Evolutionary conservation across 345 rosid genomes (phyloP), one percentile per base, ranked within the genome.

Genomic region (Brassica carinata): DNA sequence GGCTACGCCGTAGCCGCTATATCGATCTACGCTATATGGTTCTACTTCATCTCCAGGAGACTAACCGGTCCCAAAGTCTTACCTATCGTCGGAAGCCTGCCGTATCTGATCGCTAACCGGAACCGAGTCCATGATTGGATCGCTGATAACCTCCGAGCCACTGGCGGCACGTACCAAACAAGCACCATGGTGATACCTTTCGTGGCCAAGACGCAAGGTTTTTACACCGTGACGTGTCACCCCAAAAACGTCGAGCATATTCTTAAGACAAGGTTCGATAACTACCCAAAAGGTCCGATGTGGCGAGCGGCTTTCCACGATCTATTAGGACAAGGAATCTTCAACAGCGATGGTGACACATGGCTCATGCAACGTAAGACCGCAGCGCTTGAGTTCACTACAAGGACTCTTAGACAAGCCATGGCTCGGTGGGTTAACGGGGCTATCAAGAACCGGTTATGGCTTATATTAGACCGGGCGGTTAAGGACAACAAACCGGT

Each of bases 371-470:
- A 94, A 73, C 89, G 98, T 13, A 94, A 94, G 77, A 90, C 94
- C 0, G 98, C 97, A 0, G 97, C 97, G 8, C 88, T 92, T 3
- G 98, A 94, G 89, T 94, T 94, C 82, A 92, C 98, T 0, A 92
- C 98, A 0, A 73, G 97, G 75, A 91, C 97, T 23, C 75, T 94
- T 51, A 83, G 97, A 77, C 98, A 91, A 80, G 98, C 98, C 63
- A 94, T 94, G 98, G 89, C 88, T 71, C 87, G 98, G 15, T 94
- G 98, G 98, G 97, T 94, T 79, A 92, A 91, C 79, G 84, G 88
- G 83, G 85, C 97, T 1, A 92, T 94, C 75, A 94, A 86, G 87
- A 87, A 88, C 81, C 89, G 98, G 51, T 66, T 94, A 7, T 94
- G 97, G 97, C 5, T 69, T n/a, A 92, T 94, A 72, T 68, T 94